These are phyloP conservation scores for Strigomonas galati DNA, from an alignment of 208 protist genomes.

Conservation along the genomic window DNA sequence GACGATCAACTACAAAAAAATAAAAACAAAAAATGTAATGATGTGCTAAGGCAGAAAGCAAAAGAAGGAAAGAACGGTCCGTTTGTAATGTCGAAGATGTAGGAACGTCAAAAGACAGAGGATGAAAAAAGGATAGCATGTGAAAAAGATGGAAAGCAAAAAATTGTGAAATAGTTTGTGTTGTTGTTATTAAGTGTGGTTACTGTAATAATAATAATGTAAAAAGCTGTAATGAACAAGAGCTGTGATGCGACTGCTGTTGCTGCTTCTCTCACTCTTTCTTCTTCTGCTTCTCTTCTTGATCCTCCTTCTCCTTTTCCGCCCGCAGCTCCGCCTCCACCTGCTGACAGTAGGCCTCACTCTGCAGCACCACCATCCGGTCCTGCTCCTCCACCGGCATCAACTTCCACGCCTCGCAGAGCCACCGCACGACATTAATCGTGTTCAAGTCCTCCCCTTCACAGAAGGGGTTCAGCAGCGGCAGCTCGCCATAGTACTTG, in stretches of 20 bases:
- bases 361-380: neutral
- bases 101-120: neutral
- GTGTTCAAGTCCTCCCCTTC: slow-evolving; percentile 86
- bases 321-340: neutral
- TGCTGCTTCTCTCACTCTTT: slow-evolving; percentile 2
- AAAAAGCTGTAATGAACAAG: too few species aligned
- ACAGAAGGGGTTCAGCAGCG: slow-evolving; percentile 83
- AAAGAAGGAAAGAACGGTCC: neutral
- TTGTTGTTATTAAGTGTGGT: neutral
- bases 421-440: slow-evolving; percentile 44
- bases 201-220: slow-evolving; percentile 1
- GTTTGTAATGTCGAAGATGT: neutral
- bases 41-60: neutral
- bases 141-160: neutral
- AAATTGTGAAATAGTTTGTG: neutral
- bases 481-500: slow-evolving; percentile 64
- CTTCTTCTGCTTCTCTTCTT: neutral
- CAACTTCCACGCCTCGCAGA: slow-evolving; percentile 36
- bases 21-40: too few species aligned
- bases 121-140: neutral
- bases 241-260: neutral
- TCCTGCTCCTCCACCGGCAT: neutral
- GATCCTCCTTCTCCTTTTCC: neutral
- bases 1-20: too few species aligned
- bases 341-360: neutral